A percentile compares a stretch with the other conserved stretches of the same genome.
Conservation (phyloP, 2,329 filamentous ascomycete species). For the Septoria petroselini region DNA sequence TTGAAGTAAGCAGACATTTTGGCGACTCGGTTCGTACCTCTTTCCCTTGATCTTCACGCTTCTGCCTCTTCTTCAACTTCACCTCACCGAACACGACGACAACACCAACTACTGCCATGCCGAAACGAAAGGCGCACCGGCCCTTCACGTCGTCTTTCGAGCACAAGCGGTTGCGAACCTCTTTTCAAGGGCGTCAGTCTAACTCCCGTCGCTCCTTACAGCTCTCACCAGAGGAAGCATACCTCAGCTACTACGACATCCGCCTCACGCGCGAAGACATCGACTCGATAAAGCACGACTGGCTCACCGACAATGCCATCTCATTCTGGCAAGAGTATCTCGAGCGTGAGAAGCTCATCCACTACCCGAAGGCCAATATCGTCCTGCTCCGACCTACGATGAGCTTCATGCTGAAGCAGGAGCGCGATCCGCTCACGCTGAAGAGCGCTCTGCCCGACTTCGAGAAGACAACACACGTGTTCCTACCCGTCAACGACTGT, state of each 20-base stretch:
- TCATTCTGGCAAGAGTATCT: conserved; percentile 98
- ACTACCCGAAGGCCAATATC: conserved; percentile 80
- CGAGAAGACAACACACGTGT: conserved; percentile 78
- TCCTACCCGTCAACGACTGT: conserved; percentile 92
- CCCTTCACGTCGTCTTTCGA: background rate
- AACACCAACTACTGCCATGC: conserved; percentile 4
- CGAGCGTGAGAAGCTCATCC: conserved; percentile 79
- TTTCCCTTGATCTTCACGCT: background rate
- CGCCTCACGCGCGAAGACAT: conserved; percentile 86
- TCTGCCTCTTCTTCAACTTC: conserved; percentile 3
- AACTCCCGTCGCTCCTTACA: conserved; percentile 27
- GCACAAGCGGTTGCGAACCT: background rate
- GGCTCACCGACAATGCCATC: conserved; percentile 97
- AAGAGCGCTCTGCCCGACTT: conserved; percentile 76
- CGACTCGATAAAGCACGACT: conserved; percentile 83
- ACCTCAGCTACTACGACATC: conserved; percentile 60
- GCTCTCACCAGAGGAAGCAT: conserved; percentile 63
- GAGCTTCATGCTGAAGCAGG: conserved; percentile 86
- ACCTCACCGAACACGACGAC: background rate
- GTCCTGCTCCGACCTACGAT: conserved; percentile 88
- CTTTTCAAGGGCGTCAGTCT: conserved; percentile 1
- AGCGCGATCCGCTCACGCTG: conserved; percentile 54
- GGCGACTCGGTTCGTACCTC: conserved; percentile 47
- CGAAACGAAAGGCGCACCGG: conserved; percentile 2
- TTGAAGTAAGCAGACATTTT: conserved; percentile 49